Evolutionary conservation across 2,329 filamentous ascomycete genomes (phyloP).

Genomic region (Arachnomyces sp.): DNA sequence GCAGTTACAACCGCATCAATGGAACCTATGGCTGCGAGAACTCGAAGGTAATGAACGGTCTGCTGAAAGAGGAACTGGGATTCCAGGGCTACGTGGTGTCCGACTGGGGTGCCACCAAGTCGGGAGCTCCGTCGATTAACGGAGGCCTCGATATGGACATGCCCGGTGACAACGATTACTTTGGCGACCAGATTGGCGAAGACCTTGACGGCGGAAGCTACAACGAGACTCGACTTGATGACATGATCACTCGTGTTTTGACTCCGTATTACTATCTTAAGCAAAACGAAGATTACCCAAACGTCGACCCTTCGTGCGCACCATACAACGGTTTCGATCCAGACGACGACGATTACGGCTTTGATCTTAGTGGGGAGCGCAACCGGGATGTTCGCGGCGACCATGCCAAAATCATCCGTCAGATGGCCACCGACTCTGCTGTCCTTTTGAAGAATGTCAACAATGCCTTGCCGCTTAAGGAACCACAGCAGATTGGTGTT

Average conservation of each 20-base stretch:
- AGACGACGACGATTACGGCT: no score
- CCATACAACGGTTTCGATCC: no score
- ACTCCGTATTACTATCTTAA: conserved; percentile 35
- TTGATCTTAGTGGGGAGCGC: no score
- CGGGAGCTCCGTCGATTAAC: conserved; percentile 30
- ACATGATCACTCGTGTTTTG: conserved; percentile 38
- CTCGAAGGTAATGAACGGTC: conserved; percentile 30
- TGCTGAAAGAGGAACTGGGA: conserved; percentile 39
- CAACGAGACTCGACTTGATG: conserved; percentile 31
- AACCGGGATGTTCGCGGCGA: conserved; percentile 41
- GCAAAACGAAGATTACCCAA: conserved; percentile 32
- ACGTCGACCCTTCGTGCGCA: no score
- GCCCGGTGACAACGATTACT: conserved; percentile 30
- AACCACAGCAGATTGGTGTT: conserved; percentile 14
- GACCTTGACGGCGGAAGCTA: conserved; percentile 31
- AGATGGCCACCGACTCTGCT: conserved; percentile 52
- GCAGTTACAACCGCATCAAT: conserved; percentile 32
- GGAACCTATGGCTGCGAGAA: conserved; percentile 39
- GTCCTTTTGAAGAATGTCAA: conserved; percentile 48
- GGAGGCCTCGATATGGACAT: conserved; percentile 42
- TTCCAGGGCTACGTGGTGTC: conserved; percentile 36
- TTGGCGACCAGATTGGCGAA: conserved; percentile 28
- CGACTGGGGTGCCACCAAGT: conserved; percentile 33
- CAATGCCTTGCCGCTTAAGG: conserved; percentile 41
- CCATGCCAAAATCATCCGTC: conserved; percentile 32